These are phyloP conservation scores for Grosmannia huntii DNA, from an alignment of 2,329 filamentous ascomycete genomes.

Conservation along the genomic window DNA sequence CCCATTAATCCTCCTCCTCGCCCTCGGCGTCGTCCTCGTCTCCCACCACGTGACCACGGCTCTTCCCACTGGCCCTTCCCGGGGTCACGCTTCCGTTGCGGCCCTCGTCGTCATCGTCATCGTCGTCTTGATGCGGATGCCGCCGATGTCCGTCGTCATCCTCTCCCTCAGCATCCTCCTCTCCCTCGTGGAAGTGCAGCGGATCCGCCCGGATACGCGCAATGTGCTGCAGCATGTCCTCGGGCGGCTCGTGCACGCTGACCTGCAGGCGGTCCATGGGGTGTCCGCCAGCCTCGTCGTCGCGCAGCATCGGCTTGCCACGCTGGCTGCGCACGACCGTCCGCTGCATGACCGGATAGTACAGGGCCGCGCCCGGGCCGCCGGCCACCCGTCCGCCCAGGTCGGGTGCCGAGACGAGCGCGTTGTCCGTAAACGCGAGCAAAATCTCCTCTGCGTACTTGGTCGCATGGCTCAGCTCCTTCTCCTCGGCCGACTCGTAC, in stretches of 20 bases:
- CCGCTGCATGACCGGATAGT: constrained; percentile 56
- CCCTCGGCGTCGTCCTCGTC: constrained; percentile 31
- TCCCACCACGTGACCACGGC: constrained; percentile 7
- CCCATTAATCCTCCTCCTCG: constrained; percentile 20
- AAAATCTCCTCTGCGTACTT: constrained; percentile 55
- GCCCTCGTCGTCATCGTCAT: background rate
- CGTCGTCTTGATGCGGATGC: constrained; percentile 6
- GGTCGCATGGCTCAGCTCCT: constrained; percentile 40
- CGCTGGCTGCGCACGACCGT: constrained; percentile 49
- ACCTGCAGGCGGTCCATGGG: constrained; percentile 44
- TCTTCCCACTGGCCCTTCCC: constrained; percentile 7
- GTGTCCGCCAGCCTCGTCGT: constrained; percentile 23
- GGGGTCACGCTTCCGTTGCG: constrained; percentile 5
- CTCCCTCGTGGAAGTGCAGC: constrained; percentile 31
- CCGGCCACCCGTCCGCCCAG: constrained; percentile 25
- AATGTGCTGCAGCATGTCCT: constrained; percentile 39
- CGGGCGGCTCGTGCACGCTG: constrained; percentile 40
- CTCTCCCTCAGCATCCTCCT: constrained; percentile 16
- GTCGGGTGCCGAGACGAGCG: constrained; percentile 15
- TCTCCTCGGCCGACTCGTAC: constrained; percentile 51
- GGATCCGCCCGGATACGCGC: constrained; percentile 39
- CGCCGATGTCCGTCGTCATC: constrained; percentile 16
- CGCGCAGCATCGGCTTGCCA: constrained; percentile 42
- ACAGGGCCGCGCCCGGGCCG: constrained; percentile 47
- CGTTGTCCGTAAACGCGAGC: constrained; percentile 42